Evolutionary conservation across 2,329 filamentous ascomycete genomes (phyloP).

Genomic region (Anthostomella pinea): DNA sequence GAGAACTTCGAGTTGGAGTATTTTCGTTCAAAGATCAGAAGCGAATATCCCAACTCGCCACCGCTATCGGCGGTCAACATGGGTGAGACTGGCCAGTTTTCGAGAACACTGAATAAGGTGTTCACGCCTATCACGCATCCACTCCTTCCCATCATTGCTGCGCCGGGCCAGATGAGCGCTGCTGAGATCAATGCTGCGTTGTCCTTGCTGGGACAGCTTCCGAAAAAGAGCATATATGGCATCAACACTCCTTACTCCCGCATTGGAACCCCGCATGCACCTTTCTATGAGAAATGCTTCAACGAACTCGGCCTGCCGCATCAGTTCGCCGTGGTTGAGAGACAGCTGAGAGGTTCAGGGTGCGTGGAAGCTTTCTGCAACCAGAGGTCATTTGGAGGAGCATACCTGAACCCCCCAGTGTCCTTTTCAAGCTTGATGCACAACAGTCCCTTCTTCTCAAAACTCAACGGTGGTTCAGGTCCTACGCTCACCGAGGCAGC

Average conservation of each 20-base stretch:
- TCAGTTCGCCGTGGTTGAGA: constrained; percentile 71
- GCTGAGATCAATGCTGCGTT: constrained; percentile 81
- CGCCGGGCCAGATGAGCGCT: constrained; percentile 80
- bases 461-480: constrained; percentile 48
- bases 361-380: constrained; percentile 71
- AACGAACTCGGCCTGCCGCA: constrained; percentile 85
- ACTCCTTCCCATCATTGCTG: constrained; percentile 77
- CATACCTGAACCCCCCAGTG: constrained; percentile 74
- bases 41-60: constrained; percentile 65
- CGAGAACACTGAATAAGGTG: constrained; percentile 77
- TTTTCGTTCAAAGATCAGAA: constrained; percentile 74
- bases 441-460: constrained; percentile 48
- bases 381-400: constrained; percentile 75
- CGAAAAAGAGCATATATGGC: constrained; percentile 76
- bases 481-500: constrained; percentile 71
- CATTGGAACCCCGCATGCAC: constrained; percentile 65
- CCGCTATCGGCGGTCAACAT: constrained; percentile 84
- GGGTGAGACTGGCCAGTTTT: constrained; percentile 82
- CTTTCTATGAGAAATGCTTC: constrained; percentile 83
- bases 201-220: constrained; percentile 75
- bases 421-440: constrained; percentile 59
- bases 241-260: constrained; percentile 69
- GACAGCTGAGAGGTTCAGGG: constrained; percentile 60
- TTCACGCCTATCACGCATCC: constrained; percentile 89
- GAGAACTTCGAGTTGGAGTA: constrained; percentile 90